Evolutionary conservation across 2,329 filamentous ascomycete species (phyloP).

Genomic region (Hymenoscyphus scutula): DNA sequence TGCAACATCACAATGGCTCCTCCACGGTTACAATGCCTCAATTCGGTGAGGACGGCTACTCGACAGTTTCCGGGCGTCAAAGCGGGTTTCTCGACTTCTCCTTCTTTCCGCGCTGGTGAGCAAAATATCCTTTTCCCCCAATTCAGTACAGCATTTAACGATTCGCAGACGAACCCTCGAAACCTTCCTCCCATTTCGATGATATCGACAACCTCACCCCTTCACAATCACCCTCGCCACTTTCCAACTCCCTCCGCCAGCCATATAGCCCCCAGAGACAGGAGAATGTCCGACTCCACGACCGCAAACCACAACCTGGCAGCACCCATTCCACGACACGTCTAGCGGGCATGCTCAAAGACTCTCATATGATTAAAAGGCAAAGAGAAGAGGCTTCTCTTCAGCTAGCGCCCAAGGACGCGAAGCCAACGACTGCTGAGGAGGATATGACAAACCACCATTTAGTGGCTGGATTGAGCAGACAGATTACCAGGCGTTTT

Average conservation of each 20-base stretch:
- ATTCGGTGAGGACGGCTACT: conserved; percentile 20
- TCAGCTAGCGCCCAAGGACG: background rate
- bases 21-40: conserved; percentile 34
- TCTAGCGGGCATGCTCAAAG: background rate
- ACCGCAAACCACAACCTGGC: background rate
- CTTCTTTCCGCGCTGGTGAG: conserved; percentile 27
- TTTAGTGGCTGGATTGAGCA: conserved; percentile 52
- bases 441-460: conserved; percentile 18
- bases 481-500: conserved; percentile 70
- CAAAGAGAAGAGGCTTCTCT: background rate
- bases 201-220: background rate
- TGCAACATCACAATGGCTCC: conserved; percentile 23
- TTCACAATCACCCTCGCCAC: background rate
- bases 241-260: background rate
- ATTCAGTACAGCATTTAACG: background rate
- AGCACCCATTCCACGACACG: background rate
- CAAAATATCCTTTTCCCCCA: background rate
- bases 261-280: background rate
- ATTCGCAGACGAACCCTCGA: background rate
- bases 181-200: background rate
- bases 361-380: background rate
- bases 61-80: conserved; percentile 15
- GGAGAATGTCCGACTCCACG: background rate
- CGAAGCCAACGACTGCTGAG: background rate
- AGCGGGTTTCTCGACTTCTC: conserved; percentile 32